Conservation (phyloP, 371 early-diverging fungal species). For the Haplosporangium sp. region DNA sequence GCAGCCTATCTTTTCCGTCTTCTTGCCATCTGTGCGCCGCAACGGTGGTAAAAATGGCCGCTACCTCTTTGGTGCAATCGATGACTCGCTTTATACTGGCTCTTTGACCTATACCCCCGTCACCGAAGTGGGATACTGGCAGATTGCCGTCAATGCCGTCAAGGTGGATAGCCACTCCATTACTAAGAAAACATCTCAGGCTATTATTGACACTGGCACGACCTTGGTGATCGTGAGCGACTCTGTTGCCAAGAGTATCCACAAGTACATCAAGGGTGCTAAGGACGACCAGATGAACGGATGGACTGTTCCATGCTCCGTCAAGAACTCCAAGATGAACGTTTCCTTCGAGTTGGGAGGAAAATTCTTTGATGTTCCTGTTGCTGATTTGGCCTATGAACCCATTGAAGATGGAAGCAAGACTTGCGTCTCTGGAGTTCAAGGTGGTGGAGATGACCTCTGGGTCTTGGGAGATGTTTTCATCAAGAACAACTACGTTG, state of each 20-base stretch:
- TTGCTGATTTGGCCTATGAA: background rate
- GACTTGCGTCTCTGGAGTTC: conserved; percentile 32
- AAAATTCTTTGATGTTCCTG: background rate
- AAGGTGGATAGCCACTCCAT: conserved; percentile 5
- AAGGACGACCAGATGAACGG: conserved; percentile 10
- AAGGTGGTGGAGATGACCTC: conserved; percentile 26
- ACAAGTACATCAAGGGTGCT: conserved; percentile 21
- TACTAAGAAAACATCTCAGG: conserved; percentile 13
- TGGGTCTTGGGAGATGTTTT: conserved; percentile 62
- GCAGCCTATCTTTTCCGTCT: conserved; percentile 58
- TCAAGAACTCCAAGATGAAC: background rate
- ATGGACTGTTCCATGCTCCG: background rate
- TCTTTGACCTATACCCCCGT: conserved; percentile 70
- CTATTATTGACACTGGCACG: conserved; percentile 56
- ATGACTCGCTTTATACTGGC: conserved; percentile 64
- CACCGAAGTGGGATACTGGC: conserved; percentile 67
- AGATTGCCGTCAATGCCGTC: conserved; percentile 18
- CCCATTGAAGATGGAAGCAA: background rate
- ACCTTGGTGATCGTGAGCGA: conserved; percentile 43
- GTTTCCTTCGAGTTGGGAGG: background rate
- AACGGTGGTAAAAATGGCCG: conserved; percentile 54
- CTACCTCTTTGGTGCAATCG: conserved; percentile 69
- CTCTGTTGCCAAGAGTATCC: conserved; percentile 20
- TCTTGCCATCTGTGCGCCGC: conserved; percentile 36
- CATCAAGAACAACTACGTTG: conserved; percentile 61